These are phyloP conservation scores for Lanmaoa pseudosensibilis DNA, from an alignment of 768 basidiomycete genomes.

Conservation along the genomic window DNA sequence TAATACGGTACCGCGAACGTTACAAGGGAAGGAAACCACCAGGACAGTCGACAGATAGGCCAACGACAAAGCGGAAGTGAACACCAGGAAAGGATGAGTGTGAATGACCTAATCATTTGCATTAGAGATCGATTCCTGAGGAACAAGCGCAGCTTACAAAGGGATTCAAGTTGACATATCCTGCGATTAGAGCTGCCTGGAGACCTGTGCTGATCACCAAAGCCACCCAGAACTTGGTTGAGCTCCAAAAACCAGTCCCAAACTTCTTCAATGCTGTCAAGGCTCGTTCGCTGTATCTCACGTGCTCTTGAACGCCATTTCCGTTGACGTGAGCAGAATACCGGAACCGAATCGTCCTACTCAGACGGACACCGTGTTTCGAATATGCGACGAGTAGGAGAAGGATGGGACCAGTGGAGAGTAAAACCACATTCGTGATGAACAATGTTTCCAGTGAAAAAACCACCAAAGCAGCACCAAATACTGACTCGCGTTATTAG, in stretches of 20 bases:
- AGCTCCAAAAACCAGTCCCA: constrained; percentile 42
- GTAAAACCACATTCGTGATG: constrained; percentile 55
- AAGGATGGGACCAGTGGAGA: constrained; percentile 63
- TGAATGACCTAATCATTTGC: constrained; percentile 53
- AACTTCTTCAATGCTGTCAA: constrained; percentile 29
- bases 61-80: constrained; percentile 48
- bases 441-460: constrained; percentile 53
- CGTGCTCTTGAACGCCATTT: constrained; percentile 1
- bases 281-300: constrained; percentile 11
- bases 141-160: constrained; percentile 45
- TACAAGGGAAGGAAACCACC: constrained; percentile 38
- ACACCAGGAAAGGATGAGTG: constrained; percentile 52
- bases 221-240: constrained; percentile 64
- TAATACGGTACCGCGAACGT: constrained; percentile 22
- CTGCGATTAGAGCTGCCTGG: constrained; percentile 48
- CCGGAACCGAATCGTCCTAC: constrained; percentile 18
- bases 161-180: constrained; percentile 58
- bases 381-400: constrained; percentile 46
- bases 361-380: constrained; percentile 26
- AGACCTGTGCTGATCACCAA: constrained; percentile 45
- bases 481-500: constrained; percentile 44
- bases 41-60: constrained; percentile 50
- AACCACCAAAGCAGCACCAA: constrained; percentile 52
- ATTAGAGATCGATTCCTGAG: neutral
- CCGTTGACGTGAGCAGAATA: constrained; percentile 1